Evolutionary conservation across 164 flowering plant species (phyloP), one percentile per base, ranked within the genome.

Genomic region (Umbellularia californica): DNA sequence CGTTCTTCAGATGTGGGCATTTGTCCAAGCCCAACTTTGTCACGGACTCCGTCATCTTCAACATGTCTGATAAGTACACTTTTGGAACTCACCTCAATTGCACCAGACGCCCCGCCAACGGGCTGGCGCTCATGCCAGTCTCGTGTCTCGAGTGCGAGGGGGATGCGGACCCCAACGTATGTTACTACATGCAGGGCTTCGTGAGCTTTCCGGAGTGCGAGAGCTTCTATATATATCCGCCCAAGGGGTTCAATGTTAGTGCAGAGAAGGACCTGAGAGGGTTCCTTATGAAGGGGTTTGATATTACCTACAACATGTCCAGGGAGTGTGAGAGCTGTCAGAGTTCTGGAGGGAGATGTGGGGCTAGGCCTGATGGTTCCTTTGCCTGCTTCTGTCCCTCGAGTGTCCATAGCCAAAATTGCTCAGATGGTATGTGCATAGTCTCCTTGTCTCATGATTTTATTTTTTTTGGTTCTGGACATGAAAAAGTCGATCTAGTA

Each of bases 311-410:
- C 63, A 30, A 5, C 13, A 72, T 60, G 74, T 50, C 74, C 19
- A 20, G 10, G 52, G 68, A 72, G 6, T 72, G 74, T 51, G 51
- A 35, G 19, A 52, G 30, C 11, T 72, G 74, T n/a, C 67, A 72
- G 75, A n/a, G n/a, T 7, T 65, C 75, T 23, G 62, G 75, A 20
- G 75, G 75, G 15, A 64, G 69, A 22, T 73, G 75, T 50, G 75
- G 75, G 12, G 19, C 33, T 35, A 35, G n/a, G 3, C 75, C 75
- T 50, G 6, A 51, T 11, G 67, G 60, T 10, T 33, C 23, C n/a
- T 64, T 41, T 47, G 69, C 50, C 27, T 73, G 75, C 58, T 66
- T 65, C 50, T 67, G 68, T 41, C 52, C 58, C 11, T 35, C 69
- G 1, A 50, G 35, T 23, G 72, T 50, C 52, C 72, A 70, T 19